Percentiles rank a stretch among this genome's conserved stretches.
Evolutionary conservation across 306 rosid genomes (phyloP).

Genomic region (Cucumis hystrix): DNA sequence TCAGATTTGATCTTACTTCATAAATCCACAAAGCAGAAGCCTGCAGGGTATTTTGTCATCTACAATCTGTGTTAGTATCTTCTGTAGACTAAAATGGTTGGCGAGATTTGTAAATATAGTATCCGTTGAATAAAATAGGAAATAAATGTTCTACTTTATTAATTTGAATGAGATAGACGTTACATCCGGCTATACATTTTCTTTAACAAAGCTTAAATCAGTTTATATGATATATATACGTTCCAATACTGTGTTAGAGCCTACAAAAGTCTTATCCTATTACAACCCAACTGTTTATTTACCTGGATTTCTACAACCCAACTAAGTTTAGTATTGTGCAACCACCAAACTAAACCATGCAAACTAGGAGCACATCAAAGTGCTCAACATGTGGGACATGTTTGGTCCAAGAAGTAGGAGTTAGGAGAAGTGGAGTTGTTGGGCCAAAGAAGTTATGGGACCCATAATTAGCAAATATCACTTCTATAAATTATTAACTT

Average conservation of each 20-base stretch:
- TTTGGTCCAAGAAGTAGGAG: too few relatives aligned
- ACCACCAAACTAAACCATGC: too few relatives aligned
- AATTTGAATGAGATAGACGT: not conserved
- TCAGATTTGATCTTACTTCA: not conserved
- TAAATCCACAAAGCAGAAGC: slow-evolving; percentile 1
- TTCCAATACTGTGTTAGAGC: not conserved
- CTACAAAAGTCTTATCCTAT: not conserved
- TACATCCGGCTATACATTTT: not conserved
- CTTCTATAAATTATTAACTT: too few relatives aligned
- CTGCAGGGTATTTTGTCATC: slow-evolving; percentile 2
- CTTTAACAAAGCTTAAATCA: not conserved
- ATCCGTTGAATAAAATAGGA: slow-evolving; percentile 8
- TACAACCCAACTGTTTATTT: not conserved
- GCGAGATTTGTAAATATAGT: slow-evolving; percentile 5
- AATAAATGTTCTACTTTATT: slow-evolving; percentile 3
- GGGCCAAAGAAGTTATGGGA: too few relatives aligned
- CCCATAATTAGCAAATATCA: too few relatives aligned
- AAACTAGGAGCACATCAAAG: too few relatives aligned
- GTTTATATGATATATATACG: not conserved
- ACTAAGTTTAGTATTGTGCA: too few relatives aligned
- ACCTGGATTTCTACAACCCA: not conserved
- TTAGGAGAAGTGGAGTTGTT: too few relatives aligned
- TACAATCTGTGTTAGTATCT: not conserved
- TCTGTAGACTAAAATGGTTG: slow-evolving; percentile 3
- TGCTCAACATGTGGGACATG: too few relatives aligned